A percentile compares a stretch with the other conserved stretches of the same genome.
phyloP scores from a whole-genome alignment of 2,329 filamentous ascomycete genomes.

The Aspergillus melleus region DNA sequence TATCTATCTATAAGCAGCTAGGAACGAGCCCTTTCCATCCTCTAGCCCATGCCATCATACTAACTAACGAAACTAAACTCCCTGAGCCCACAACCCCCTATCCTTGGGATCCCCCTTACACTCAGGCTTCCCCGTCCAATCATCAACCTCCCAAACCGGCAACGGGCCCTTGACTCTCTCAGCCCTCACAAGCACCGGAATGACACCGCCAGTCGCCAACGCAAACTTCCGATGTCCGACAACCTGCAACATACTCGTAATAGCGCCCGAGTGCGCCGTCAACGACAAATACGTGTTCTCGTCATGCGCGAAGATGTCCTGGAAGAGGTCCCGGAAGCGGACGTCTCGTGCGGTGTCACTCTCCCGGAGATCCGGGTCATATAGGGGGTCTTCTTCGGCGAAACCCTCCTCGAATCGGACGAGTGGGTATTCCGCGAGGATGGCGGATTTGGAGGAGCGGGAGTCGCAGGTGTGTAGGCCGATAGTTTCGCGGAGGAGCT shows the following conservation, averaged over 20 bases:
- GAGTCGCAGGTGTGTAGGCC: conserved; percentile 64
- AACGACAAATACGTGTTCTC: conserved; percentile 52
- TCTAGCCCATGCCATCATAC: no score
- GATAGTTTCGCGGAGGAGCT: conserved; percentile 58
- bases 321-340: conserved; percentile 48
- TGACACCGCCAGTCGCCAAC: conserved; percentile 52
- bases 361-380: conserved; percentile 51
- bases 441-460: conserved; percentile 51
- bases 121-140: conserved; percentile 24
- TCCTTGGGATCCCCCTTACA: conserved; percentile 18
- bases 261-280: conserved; percentile 61
- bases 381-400: conserved; percentile 55
- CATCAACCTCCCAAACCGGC: conserved; percentile 23
- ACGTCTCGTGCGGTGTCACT: conserved; percentile 49
- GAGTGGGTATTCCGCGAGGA: conserved; percentile 49
- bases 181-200: conserved; percentile 52
- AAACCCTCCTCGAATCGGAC: conserved; percentile 57
- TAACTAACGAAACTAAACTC: no score
- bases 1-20: no score
- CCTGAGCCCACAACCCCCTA: not conserved
- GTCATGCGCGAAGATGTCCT: conserved; percentile 55
- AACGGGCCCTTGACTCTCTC: conserved; percentile 27
- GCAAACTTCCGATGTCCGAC: conserved; percentile 49
- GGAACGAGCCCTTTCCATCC: not conserved
- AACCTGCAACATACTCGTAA: conserved; percentile 53